These are phyloP conservation scores for Hordeum pubiflorum DNA, from an alignment of 202 grass and related monocot species.

Conservation along the genomic window DNA sequence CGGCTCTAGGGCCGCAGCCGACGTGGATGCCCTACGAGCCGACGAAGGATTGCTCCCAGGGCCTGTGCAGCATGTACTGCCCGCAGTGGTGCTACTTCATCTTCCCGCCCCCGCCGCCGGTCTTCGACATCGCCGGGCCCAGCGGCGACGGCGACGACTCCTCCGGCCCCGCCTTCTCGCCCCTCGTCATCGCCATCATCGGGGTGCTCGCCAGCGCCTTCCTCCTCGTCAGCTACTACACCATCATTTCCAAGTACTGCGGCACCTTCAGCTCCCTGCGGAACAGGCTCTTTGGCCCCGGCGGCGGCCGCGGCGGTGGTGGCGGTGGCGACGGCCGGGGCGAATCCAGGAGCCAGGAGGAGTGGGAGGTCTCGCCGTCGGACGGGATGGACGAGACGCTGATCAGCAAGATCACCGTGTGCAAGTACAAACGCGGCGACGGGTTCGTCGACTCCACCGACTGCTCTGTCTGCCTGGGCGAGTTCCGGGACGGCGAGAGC, in stretches of 20 bases:
- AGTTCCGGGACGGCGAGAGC: conserved; percentile 83
- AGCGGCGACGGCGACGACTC: conserved; percentile 43
- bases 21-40: conserved; percentile 80
- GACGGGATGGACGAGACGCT: conserved; percentile 71
- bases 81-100: conserved; percentile 94
- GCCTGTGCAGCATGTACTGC: conserved; percentile 86
- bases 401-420: conserved; percentile 80
- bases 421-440: conserved; percentile 59
- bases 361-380: conserved; percentile 37
- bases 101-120: conserved; percentile 75
- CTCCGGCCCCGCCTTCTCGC: conserved; percentile 62
- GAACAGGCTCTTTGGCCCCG: conserved; percentile 21
- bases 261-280: conserved; percentile 53
- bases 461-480: conserved; percentile 87
- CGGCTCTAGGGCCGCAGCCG: conserved; percentile 32
- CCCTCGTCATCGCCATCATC: conserved; percentile 82
- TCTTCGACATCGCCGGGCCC: conserved; percentile 43
- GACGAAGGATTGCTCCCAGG: conserved; percentile 77
- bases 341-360: conserved; percentile 23
- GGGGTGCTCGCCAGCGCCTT: conserved; percentile 72
- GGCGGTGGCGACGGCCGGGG: not conserved
- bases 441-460: conserved; percentile 54
- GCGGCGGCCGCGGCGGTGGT: not conserved
- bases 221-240: conserved; percentile 89
- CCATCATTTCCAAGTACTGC: conserved; percentile 86